phyloP scores from a whole-genome alignment of 768 basidiomycete species.

The Pisolithus orientalis region DNA sequence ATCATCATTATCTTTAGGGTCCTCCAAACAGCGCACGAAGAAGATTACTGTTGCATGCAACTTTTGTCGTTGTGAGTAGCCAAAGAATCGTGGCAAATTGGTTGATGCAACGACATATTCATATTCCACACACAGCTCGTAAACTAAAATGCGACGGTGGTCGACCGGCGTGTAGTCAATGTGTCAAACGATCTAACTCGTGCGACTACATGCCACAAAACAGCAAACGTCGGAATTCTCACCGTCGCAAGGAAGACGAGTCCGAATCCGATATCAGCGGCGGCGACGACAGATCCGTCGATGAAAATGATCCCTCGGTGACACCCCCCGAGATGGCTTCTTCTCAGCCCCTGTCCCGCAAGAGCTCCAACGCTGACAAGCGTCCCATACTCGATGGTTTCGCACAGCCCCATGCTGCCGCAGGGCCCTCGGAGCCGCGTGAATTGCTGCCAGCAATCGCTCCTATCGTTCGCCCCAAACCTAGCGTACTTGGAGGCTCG shows the following conservation, averaged over 20 bases:
- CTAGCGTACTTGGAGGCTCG: slow-evolving; percentile 15
- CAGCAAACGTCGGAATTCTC: slow-evolving; percentile 65
- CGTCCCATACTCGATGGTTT: slow-evolving; percentile 28
- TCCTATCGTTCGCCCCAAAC: slow-evolving; percentile 28
- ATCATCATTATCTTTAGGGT: slow-evolving; percentile 32
- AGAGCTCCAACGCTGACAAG: slow-evolving; percentile 31
- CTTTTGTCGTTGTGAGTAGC: slow-evolving; percentile 77
- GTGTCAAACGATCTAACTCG: slow-evolving; percentile 67
- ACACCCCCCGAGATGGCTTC: slow-evolving; percentile 41
- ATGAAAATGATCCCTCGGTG: slow-evolving; percentile 45
- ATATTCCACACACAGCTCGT: slow-evolving; percentile 46
- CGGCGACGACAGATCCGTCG: slow-evolving; percentile 51
- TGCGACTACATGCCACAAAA: slow-evolving; percentile 76
- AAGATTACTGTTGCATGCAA: slow-evolving; percentile 89
- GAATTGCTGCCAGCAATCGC: slow-evolving; percentile 35
- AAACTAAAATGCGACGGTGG: slow-evolving; percentile 88
- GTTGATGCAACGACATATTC: slow-evolving; percentile 14
- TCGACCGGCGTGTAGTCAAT: slow-evolving; percentile 77
- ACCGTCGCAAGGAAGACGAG: slow-evolving; percentile 58
- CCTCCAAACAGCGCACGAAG: slow-evolving; percentile 65
- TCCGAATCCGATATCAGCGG: slow-evolving; percentile 58
- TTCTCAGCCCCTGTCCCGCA: slow-evolving; percentile 30
- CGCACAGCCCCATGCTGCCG: slow-evolving; percentile 17
- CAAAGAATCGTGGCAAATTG: slow-evolving; percentile 7
- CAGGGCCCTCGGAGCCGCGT: slow-evolving; percentile 38